phyloP scores from a whole-genome alignment of 208 protist species.

The Wallacemonas sp. region DNA sequence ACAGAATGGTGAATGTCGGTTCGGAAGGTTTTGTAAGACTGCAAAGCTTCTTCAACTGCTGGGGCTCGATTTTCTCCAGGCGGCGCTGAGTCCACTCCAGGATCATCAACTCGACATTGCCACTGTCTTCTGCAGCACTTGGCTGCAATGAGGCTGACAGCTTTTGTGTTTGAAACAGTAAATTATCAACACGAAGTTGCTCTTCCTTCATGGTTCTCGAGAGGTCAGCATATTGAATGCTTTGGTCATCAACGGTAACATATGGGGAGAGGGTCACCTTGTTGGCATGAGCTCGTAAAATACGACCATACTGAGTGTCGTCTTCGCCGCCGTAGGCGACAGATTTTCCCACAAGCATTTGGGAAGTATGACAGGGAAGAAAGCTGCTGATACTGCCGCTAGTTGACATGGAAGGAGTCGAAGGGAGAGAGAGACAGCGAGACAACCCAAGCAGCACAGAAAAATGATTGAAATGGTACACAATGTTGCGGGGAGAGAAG shows the following conservation, averaged over 20 bases:
- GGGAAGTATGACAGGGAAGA: background rate
- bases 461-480: too few relatives aligned
- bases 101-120: constrained; percentile 13
- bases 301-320: background rate
- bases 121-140: background rate
- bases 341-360: constrained; percentile 8
- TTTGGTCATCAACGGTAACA: background rate
- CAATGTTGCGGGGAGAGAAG: too few relatives aligned
- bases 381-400: background rate
- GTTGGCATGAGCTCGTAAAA: constrained; percentile 1
- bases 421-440: background rate
- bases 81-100: constrained; percentile 9
- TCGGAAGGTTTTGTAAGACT: constrained; percentile 12
- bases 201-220: constrained; percentile 1
- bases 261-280: background rate
- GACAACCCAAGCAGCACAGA: too few relatives aligned
- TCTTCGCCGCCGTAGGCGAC: background rate
- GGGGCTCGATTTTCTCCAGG: constrained; percentile 1
- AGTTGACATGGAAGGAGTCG: background rate
- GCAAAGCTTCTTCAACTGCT: background rate
- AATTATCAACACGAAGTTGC: constrained; percentile 5
- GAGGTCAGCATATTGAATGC: background rate
- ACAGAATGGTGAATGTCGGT: constrained; percentile 6
- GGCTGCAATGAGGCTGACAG: background rate
- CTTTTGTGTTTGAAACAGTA: background rate